Evolutionary conservation across 768 basidiomycete species (phyloP), one percentile per base, ranked within the genome.

Genomic region (Boletus bicolor): DNA sequence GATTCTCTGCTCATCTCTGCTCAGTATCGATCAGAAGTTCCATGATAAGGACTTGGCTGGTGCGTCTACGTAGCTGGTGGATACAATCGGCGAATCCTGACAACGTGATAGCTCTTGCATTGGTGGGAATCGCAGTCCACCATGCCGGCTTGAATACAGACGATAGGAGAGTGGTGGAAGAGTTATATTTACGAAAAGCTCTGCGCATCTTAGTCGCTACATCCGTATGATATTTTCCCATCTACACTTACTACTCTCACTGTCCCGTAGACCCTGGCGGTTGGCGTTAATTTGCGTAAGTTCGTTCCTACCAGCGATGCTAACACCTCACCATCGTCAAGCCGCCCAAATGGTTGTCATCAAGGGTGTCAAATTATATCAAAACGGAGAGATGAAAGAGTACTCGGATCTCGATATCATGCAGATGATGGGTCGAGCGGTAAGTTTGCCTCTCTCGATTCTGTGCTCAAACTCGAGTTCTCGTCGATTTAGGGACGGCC

Each of bases 351-450:
- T 89, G 59, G 96, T 96, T 47, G 82, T 98, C 57, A 88, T 99
- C 63, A 93, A 92, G 64, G 96, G 95, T 4, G 94, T 96, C 24
- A 85, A 85, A 62, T 76, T 82, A 4, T 99, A 85, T 68, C 82
- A 86, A 58, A 87, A 87, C 49, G 82, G 80, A 44, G 75, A 75
- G 15, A 82, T 83, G 45, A 76, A 79, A 35, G 94, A 98, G 63
- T 97, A 97, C 70, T 87, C 89, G 0, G 95, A 97, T 67, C 78
- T 97, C 6, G 97, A 98, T 63, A 79, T 98, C 30, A 85, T 91
- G 80, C 95, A 97, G 71, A 98, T 98, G 96, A 82, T 98, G 55
- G 97, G 96, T 7, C 83, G 97, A 45, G 94, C 94, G 42, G 91
- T 91, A 67, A 69, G 85, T 48, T 52, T 43, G 1, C 35, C 3